Evolutionary conservation across 2,329 filamentous ascomycete species (phyloP).

Genomic region (Tolypocladium amazonense): DNA sequence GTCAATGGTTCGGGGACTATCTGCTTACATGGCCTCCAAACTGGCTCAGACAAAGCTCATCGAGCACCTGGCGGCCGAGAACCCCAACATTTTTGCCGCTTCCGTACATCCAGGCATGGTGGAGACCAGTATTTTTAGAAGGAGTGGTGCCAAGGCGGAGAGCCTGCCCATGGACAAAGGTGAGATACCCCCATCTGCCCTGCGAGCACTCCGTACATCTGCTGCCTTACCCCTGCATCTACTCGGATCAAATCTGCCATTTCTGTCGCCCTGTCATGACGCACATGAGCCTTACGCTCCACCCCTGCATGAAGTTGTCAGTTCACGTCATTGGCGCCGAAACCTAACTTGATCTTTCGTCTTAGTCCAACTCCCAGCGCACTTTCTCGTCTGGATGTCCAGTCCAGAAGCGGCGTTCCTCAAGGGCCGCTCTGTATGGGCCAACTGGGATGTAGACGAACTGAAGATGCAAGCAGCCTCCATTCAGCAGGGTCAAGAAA

Average conservation of each 20-base stretch:
- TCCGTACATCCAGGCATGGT: not conserved
- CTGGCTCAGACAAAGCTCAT: not conserved
- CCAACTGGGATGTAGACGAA: not conserved
- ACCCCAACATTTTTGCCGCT: not conserved
- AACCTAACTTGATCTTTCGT: not conserved
- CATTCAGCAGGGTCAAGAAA: not conserved
- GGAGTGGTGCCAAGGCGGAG: not conserved
- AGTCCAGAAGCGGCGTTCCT: not conserved
- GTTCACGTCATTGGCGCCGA: not conserved
- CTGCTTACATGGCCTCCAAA: not conserved
- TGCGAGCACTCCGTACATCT: not conserved
- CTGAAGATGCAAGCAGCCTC: not conserved
- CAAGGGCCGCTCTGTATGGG: not conserved
- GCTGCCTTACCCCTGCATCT: not conserved
- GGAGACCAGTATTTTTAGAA: not conserved
- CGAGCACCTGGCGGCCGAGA: not conserved
- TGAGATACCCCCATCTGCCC: not conserved
- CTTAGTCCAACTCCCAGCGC: not conserved
- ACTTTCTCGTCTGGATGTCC: not conserved
- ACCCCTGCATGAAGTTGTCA: not conserved
- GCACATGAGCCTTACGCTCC: not conserved
- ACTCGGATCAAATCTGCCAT: not conserved
- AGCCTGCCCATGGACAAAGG: not conserved
- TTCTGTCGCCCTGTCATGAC: not conserved
- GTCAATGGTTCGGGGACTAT: not conserved